These are phyloP conservation scores for Knufia petricola DNA, from an alignment of 2,329 filamentous ascomycete species.

Conservation along the genomic window DNA sequence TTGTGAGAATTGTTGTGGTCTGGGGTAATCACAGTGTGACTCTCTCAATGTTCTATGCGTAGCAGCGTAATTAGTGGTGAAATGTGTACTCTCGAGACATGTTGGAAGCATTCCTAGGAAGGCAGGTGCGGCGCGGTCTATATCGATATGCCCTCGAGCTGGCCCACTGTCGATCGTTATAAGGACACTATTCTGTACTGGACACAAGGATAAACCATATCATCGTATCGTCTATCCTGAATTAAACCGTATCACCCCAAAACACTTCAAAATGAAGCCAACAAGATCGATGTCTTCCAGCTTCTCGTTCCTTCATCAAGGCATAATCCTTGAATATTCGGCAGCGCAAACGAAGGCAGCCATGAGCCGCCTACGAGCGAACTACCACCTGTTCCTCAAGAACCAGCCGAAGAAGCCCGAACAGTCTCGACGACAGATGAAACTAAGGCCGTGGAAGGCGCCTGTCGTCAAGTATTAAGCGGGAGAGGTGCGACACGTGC, in stretches of 20 bases:
- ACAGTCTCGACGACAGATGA: background rate
- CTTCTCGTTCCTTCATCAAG: constrained; percentile 20
- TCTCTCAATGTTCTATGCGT: background rate
- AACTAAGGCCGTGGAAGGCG: constrained; percentile 5
- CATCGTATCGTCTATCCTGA: background rate
- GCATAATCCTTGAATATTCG: constrained; percentile 20
- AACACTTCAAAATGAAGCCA: constrained; percentile 3
- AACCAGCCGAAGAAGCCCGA: constrained; percentile 20
- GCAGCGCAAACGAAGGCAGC: constrained; percentile 18
- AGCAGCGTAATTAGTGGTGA: background rate
- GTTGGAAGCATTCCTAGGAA: background rate
- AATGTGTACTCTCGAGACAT: constrained; percentile 3
- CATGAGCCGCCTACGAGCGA: constrained; percentile 17
- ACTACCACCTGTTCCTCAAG: constrained; percentile 22
- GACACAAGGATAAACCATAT: too few species aligned
- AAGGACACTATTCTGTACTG: too few species aligned
- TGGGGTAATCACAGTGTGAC: background rate
- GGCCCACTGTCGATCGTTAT: background rate
- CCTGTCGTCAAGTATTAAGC: constrained; percentile 4
- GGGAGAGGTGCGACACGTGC: background rate
- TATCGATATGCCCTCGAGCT: background rate
- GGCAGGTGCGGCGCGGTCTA: constrained; percentile 4
- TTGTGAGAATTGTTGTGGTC: background rate
- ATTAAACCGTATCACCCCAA: too few species aligned
- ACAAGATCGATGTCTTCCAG: constrained; percentile 7